These are phyloP conservation scores for Macrophomina phaseolina DNA, from an alignment of 2,329 filamentous ascomycete species.

Conservation along the genomic window DNA sequence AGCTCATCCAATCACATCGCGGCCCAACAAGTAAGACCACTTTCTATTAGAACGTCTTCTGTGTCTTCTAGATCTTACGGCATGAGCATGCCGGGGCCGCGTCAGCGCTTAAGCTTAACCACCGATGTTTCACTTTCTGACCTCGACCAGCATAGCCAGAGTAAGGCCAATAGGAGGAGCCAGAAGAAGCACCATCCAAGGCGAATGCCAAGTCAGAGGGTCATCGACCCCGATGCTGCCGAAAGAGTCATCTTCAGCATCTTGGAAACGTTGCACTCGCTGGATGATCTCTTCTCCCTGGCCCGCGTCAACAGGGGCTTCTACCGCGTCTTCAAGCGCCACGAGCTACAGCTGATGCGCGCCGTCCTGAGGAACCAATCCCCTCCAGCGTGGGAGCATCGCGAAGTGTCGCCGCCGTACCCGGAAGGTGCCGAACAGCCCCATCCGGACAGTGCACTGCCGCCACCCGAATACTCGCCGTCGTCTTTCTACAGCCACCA, in stretches of 20 bases:
- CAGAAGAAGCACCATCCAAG: slow-evolving; percentile 2
- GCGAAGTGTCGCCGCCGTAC: slow-evolving; percentile 62
- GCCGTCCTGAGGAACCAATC: slow-evolving; percentile 59
- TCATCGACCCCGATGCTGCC: slow-evolving; percentile 51
- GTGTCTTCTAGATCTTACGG: slow-evolving; percentile 7
- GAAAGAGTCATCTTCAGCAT: slow-evolving; percentile 60
- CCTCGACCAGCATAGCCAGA: slow-evolving; percentile 18
- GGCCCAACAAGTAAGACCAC: slow-evolving; percentile 30
- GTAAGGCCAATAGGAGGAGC: background rate
- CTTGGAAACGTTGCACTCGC: slow-evolving; percentile 53
- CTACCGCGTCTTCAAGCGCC: slow-evolving; percentile 62
- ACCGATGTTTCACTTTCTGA: slow-evolving; percentile 4
- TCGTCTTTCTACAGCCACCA: slow-evolving; percentile 58
- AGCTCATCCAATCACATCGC: slow-evolving; percentile 39
- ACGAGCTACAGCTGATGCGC: slow-evolving; percentile 62
- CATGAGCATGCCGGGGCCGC: slow-evolving; percentile 4
- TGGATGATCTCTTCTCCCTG: slow-evolving; percentile 62
- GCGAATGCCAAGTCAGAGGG: slow-evolving; percentile 31
- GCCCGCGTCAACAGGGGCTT: slow-evolving; percentile 62
- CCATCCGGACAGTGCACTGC: slow-evolving; percentile 47
- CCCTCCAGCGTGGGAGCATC: slow-evolving; percentile 64
- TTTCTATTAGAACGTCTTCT: slow-evolving; percentile 17
- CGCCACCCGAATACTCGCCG: slow-evolving; percentile 60
- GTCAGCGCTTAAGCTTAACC: slow-evolving; percentile 21
- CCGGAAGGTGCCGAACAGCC: slow-evolving; percentile 44